Evolutionary conservation across 2,329 filamentous ascomycete genomes (phyloP).

Genomic region (Neurospora sp.): DNA sequence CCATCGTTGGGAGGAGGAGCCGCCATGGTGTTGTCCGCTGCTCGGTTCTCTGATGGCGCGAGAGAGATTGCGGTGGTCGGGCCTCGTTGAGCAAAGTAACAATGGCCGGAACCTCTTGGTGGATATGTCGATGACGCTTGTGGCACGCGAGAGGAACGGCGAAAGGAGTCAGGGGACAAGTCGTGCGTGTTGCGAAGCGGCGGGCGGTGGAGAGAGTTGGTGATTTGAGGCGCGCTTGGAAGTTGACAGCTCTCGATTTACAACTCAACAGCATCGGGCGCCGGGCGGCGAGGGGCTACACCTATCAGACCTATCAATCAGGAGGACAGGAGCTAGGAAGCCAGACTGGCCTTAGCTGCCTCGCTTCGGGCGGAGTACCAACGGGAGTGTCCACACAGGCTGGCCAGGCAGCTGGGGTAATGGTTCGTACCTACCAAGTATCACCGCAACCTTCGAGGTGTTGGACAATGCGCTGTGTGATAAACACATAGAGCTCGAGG

Average conservation of each 20-base stretch:
- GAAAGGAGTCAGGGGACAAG: slow-evolving; percentile 3
- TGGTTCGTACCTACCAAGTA: background rate
- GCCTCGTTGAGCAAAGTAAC: too few species aligned
- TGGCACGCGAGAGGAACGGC: background rate
- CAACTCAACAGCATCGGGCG: background rate
- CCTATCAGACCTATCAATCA: background rate
- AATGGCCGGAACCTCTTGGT: slow-evolving; percentile 1
- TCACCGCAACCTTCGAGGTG: background rate
- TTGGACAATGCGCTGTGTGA: background rate
- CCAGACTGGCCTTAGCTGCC: background rate
- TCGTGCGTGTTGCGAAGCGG: slow-evolving; percentile 5
- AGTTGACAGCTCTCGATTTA: slow-evolving; percentile 1
- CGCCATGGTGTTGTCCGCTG: slow-evolving; percentile 37
- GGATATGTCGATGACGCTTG: background rate
- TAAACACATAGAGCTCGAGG: background rate
- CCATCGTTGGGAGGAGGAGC: slow-evolving; percentile 38
- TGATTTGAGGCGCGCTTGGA: slow-evolving; percentile 3
- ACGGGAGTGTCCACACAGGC: background rate
- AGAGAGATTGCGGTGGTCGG: background rate
- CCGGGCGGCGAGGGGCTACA: background rate
- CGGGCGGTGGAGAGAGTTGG: slow-evolving; percentile 8
- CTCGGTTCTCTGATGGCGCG: slow-evolving; percentile 15
- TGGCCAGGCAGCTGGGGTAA: background rate
- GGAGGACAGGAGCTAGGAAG: background rate
- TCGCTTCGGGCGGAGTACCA: background rate